Evolutionary conservation across 2,329 filamentous ascomycete genomes (phyloP), one percentile per base, ranked within the genome.

Genomic region (Apiospora saccharicola): DNA sequence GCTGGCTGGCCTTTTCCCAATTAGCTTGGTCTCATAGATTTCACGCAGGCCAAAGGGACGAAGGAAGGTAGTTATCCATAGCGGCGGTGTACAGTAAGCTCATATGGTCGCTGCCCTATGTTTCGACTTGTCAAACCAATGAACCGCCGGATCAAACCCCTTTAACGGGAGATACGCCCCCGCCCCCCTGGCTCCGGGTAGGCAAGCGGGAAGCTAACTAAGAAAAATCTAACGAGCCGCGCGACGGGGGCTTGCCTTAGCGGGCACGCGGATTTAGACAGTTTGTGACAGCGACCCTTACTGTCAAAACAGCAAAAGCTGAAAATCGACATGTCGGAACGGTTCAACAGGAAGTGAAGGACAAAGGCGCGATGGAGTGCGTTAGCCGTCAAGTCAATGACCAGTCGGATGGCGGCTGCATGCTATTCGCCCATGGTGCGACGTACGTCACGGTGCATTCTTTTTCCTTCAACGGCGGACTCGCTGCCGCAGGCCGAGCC

Each of bases 401-500:
- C n/a, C 49, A 51, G 49, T 51, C 49, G 12, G n/a, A 51, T 24
- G n/a, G 49, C 49, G 49, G 49, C 22, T 49, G 16, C 44, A 7
- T 47, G 16, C 44, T 19, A 47, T 4, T 19, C 16, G 19, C 30
- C 30, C 3, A 61, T 37, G 30, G 53, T 57, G 51, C 51, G 51
- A 57, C 51, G 51, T 37, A 61, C 53, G 53, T 61, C 53, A 61
- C 53, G 30, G 14, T 57, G 51, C 51, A 57, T 34, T 34, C 16
- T 8, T 34, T 8, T 34, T 6, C 8, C 14, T 16, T 34, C 51
- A n/a, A n/a, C 13, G 51, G 51, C 51, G 51, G 51, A 10, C n/a
- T 26, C 10, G 2, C 14, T 51, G 49, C 10, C 30, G 53, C 53
- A 37, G n/a, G 10, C 53, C 53, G 12, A 53, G n/a, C 26, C 24